These are phyloP conservation scores for Articulospora tetracladia DNA, from an alignment of 495 filamentous ascomycete genomes.

Conservation along the genomic window DNA sequence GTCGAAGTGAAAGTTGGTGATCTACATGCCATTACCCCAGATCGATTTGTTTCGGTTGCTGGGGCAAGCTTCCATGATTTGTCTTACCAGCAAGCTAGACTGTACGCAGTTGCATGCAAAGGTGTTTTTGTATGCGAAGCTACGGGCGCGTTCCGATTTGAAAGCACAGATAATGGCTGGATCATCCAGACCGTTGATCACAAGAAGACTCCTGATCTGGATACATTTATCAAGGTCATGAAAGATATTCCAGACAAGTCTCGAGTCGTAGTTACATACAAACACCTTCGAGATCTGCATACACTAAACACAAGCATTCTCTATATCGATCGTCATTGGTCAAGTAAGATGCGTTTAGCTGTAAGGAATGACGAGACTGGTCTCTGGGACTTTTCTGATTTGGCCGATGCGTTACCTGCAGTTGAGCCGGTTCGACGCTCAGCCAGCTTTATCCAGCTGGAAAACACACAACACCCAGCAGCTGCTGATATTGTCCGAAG, in stretches of 20 bases:
- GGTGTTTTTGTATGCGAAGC: constrained; percentile 96
- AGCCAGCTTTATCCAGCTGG: constrained; percentile 86
- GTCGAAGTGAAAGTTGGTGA: constrained; percentile 85
- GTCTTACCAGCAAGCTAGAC: constrained; percentile 91
- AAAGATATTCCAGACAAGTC: constrained; percentile 84
- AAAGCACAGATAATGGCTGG: constrained; percentile 88
- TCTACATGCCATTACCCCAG: constrained; percentile 90
- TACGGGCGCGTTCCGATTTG: constrained; percentile 90
- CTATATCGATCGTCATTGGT: constrained; percentile 93
- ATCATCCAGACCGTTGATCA: constrained; percentile 86
- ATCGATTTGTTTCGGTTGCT: constrained; percentile 90
- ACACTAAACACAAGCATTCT: constrained; percentile 90
- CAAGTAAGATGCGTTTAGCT: constrained; percentile 87
- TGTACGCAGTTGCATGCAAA: constrained; percentile 87
- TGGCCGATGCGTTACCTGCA: constrained; percentile 75
- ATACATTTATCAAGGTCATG: constrained; percentile 90
- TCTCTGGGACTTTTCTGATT: constrained; percentile 89
- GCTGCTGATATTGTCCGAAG: constrained; percentile 89
- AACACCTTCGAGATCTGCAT: constrained; percentile 92
- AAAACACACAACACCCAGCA: constrained; percentile 83
- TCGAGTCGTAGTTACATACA: constrained; percentile 89
- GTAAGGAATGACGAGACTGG: constrained; percentile 88
- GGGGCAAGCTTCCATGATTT: constrained; percentile 92
- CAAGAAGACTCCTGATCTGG: constrained; percentile 78
- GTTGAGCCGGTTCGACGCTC: constrained; percentile 64